Evolutionary conservation across 768 basidiomycete species (phyloP), one percentile per base, ranked within the genome.

Genomic region (Fomitopsis pulvina): DNA sequence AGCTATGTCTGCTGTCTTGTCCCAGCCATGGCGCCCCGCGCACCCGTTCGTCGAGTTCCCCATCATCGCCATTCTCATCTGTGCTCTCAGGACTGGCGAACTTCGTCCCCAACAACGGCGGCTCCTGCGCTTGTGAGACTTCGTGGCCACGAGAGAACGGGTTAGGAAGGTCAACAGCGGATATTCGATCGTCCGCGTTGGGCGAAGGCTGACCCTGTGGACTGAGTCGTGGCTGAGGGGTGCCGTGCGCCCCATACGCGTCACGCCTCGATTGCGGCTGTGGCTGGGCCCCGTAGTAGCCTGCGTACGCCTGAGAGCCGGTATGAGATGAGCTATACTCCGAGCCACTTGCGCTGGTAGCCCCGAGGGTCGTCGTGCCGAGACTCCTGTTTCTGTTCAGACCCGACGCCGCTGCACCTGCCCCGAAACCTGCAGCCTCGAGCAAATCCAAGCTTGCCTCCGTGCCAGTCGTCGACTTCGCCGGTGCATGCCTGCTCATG

Each of bases 1-100:
- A 32, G 49, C 65, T 66, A 54, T 45, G 41, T 16, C 60, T 53
- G 30, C 51, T 50, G 4, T 65, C 63, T 5, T 62, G 57, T 12
- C 18, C 18, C 22, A 57, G 57, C n/a, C 48, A 61, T 29, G 60
- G 56, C 45, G 41, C 22, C 25, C 30, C 20, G 27, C 21, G 29
- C 38, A 27, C 29, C 43, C 22, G 45, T 12, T 51, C 44, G 12
- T 48, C 52, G 14, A 47, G 47, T 11, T 38, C 51, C 29, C 48
- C 53, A 20, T 43, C 41, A n/a, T 20, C 22, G 14, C 41, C 56
- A 22, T 47, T 44, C 22, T 58, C 52, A 5, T 26, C 47, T 41
- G 57, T 57, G 42, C 54, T 54, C 21, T 55, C 50, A 12, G 54
- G 57, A 26, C 50, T 52, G 41, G 44, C 49, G 28, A 56, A 58